phyloP scores from a whole-genome alignment of 352 stramenopile genomes.

The Pythium oligandrum region DNA sequence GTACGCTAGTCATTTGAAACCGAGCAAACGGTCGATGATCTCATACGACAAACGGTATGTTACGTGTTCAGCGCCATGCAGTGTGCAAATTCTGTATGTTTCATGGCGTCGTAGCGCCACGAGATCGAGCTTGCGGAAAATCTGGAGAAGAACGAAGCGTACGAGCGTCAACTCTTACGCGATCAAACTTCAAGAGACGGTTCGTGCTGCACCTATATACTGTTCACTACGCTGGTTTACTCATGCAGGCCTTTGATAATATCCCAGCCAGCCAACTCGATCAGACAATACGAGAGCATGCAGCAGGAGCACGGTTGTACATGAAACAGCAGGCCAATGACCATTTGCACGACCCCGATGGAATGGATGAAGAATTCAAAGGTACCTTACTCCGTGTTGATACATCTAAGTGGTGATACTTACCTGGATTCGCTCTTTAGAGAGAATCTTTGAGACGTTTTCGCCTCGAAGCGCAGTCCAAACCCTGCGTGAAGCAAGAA shows the following conservation, averaged over 20 bases:
- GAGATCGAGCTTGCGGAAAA: slow-evolving; percentile 71
- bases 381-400: slow-evolving; percentile 15
- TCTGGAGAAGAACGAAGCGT: slow-evolving; percentile 71
- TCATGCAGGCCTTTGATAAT: too few species aligned
- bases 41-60: slow-evolving; percentile 65
- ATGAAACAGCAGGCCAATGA: slow-evolving; percentile 45
- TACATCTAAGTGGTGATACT: neutral
- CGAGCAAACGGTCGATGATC: slow-evolving; percentile 58
- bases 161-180: slow-evolving; percentile 39
- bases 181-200: too few species aligned
- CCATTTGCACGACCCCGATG: slow-evolving; percentile 26
- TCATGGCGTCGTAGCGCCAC: slow-evolving; percentile 32
- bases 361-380: slow-evolving; percentile 33
- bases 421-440: slow-evolving; percentile 10
- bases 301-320: slow-evolving; percentile 42
- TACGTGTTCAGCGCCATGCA: neutral
- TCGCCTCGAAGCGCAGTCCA: slow-evolving; percentile 40
- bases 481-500: slow-evolving; percentile 35
- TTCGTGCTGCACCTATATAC: too few species aligned
- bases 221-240: too few species aligned
- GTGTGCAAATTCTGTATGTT: neutral
- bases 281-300: slow-evolving; percentile 62
- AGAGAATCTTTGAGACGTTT: slow-evolving; percentile 59
- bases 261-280: slow-evolving; percentile 42
- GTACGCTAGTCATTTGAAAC: slow-evolving; percentile 70